Evolutionary conservation across 148 eudicot genomes (phyloP).

Genomic region (Chenopodium quinoa): DNA sequence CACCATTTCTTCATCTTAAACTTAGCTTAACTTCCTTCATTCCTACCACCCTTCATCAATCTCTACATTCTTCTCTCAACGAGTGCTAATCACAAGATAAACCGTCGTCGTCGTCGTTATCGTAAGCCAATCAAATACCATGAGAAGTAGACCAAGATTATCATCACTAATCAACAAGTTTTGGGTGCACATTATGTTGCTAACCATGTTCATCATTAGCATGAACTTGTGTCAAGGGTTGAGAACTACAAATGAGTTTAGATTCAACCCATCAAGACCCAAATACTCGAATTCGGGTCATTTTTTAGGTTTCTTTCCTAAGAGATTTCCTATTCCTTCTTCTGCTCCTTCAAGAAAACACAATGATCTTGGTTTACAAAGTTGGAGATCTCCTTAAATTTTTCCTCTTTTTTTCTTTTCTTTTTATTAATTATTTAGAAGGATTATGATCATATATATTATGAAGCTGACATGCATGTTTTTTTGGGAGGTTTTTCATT

Average conservation of each 20-base stretch:
- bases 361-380: slow-evolving; percentile 63
- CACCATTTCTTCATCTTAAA: no score
- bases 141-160: slow-evolving; percentile 2
- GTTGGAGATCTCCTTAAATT: slow-evolving; percentile 54
- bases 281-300: slow-evolving; percentile 34
- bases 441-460: not conserved
- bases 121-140: not conserved
- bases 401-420: not conserved
- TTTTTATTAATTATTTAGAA: not conserved
- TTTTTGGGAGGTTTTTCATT: slow-evolving; percentile 21
- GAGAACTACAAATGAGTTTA: slow-evolving; percentile 44
- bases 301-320: slow-evolving; percentile 54
- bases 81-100: no score
- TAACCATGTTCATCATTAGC: slow-evolving; percentile 24
- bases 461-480: slow-evolving; percentile 27
- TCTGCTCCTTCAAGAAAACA: slow-evolving; percentile 84
- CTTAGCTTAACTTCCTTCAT: no score
- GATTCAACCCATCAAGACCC: slow-evolving; percentile 25
- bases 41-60: no score
- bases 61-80: no score
- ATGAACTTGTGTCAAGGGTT: slow-evolving; percentile 35
- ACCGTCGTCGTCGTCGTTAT: no score
- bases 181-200: not conserved
- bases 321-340: slow-evolving; percentile 48
- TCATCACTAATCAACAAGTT: not conserved